A percentile compares a stretch with the other conserved stretches of the same genome.
Conservation (phyloP, 129 eudicot genomes). For the Centaurea solstitialis region DNA sequence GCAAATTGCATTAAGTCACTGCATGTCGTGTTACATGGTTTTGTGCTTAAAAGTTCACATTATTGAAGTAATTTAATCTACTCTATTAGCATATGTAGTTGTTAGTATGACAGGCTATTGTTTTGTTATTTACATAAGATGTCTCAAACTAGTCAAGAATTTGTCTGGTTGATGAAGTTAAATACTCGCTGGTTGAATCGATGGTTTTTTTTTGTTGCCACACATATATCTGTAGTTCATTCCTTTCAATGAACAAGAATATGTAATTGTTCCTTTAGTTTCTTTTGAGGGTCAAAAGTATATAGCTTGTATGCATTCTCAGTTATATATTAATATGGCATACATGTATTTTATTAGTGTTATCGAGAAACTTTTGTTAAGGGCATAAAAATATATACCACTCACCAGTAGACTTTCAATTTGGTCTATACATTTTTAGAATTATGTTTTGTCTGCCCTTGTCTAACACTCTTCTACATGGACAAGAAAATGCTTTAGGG, state of each 20-base stretch:
- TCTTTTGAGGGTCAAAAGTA: not conserved
- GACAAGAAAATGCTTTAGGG: slow-evolving; percentile 61
- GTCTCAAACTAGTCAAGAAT: slow-evolving; percentile 6
- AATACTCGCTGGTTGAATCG: not conserved
- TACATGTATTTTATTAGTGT: not conserved
- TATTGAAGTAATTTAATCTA: not conserved
- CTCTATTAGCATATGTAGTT: not conserved
- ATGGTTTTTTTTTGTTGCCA: not conserved
- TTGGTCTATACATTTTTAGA: not conserved
- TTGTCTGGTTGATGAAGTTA: not conserved
- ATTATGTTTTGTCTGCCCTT: not conserved
- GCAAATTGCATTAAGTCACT: not conserved
- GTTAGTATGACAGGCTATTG: slow-evolving; percentile 3
- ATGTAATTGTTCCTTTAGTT: not conserved
- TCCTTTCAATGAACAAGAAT: not conserved
- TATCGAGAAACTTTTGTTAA: not conserved
- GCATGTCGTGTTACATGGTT: slow-evolving; percentile 9
- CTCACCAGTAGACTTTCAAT: not conserved
- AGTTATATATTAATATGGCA: not conserved
- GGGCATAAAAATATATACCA: not conserved
- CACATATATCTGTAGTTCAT: not conserved
- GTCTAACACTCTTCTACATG: not conserved
- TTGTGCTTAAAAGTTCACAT: not conserved
- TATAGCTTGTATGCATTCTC: not conserved
- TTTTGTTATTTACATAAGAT: not conserved